Conservation (phyloP, 257 asterid genomes). For the Nyctanthes arbortristis region DNA sequence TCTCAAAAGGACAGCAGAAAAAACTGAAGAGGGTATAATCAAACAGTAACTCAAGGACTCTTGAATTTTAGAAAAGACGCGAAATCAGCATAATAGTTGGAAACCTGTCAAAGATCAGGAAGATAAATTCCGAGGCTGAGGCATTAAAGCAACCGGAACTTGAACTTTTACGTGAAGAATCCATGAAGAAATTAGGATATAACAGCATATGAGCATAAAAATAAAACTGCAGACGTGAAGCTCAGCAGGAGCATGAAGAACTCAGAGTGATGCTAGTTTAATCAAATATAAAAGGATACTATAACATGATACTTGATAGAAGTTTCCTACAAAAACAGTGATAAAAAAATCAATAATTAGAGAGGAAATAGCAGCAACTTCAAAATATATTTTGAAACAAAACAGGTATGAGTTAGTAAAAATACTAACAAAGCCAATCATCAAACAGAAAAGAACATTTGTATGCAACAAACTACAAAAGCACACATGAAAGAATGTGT, state of each 20-base stretch:
- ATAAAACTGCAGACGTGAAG: conserved; percentile 3
- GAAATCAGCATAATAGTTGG: no score
- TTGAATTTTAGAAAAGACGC: no score
- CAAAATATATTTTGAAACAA: background rate
- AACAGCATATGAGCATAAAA: no score
- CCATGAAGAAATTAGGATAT: no score
- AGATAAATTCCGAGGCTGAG: no score
- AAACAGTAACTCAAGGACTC: no score
- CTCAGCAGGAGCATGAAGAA: conserved; percentile 11
- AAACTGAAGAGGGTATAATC: no score
- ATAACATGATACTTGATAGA: background rate
- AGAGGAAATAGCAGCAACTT: conserved; percentile 7
- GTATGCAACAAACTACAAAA: background rate
- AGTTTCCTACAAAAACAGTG: conserved; percentile 1
- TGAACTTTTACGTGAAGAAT: no score
- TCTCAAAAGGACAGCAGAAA: no score
- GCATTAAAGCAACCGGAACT: no score
- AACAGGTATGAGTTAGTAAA: conserved; percentile 1
- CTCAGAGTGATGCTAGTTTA: background rate
- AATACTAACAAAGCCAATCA: background rate
- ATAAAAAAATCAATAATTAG: conserved; percentile 4
- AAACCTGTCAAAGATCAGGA: no score
- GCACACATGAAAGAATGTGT: background rate
- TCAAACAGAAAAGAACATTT: background rate
- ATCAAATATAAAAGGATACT: background rate